phyloP scores from a whole-genome alignment of 2,329 filamentous ascomycete genomes.

The Colletotrichum falcatum region DNA sequence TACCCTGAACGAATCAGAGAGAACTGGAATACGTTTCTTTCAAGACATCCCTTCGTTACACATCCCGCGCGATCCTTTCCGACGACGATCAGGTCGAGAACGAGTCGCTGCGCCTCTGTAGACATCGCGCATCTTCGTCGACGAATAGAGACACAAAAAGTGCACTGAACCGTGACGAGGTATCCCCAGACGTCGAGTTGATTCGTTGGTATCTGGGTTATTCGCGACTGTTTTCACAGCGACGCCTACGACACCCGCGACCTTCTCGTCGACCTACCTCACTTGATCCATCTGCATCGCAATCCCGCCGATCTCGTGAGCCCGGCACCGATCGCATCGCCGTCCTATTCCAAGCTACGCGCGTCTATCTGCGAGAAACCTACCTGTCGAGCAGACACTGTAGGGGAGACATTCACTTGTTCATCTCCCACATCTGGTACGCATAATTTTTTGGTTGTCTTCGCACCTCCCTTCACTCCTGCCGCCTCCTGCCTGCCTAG shows the following conservation, averaged over 20 bases:
- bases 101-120: constrained; percentile 42
- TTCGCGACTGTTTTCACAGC: constrained; percentile 31
- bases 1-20: constrained; percentile 44
- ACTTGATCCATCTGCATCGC: constrained; percentile 21
- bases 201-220: constrained; percentile 39
- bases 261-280: constrained; percentile 34
- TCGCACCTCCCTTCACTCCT: not conserved
- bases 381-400: constrained; percentile 52
- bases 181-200: constrained; percentile 40
- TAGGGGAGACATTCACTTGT: constrained; percentile 98
- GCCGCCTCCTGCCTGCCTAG: not conserved
- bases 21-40: constrained; percentile 59
- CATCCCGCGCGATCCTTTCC: constrained; percentile 37
- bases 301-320: constrained; percentile 11
- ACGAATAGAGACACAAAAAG: constrained; percentile 41
- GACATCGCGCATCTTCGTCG: constrained; percentile 37
- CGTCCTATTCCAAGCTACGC: constrained; percentile 18
- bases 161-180: constrained; percentile 41
- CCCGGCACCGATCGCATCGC: constrained; percentile 5
- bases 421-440: constrained; percentile 87
- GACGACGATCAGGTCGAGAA: constrained; percentile 41
- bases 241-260: constrained; percentile 37
- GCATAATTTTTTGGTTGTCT: constrained; percentile 41
- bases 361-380: constrained; percentile 15
- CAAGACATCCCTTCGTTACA: constrained; percentile 37